Base-by-base conservation (phyloP, 1,284 basidiomycete species). In the Irpex sp. region DNA sequence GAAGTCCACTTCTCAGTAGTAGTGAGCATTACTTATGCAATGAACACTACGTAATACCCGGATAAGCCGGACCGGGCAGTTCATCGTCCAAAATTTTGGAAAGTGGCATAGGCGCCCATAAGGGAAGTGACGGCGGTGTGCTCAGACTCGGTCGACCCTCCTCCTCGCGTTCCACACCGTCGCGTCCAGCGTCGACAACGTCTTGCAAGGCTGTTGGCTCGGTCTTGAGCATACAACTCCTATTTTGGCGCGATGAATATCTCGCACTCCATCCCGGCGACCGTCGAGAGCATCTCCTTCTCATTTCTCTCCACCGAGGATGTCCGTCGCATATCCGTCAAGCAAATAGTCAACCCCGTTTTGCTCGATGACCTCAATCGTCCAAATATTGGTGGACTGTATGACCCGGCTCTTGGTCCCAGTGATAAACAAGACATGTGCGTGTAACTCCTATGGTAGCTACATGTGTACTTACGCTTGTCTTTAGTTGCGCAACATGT, bases 341-440 rank as follows among this genome's bases (percentile, higher is more conserved):
- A 97, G 80, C 94, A 98, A 81, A 92, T 99, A 71, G 86, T 94
- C 66, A 99, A 99, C 76, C 92, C 96, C 3, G 84, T 93, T 65
- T 85, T 99, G 62, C 87, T 99, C 69, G 96, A 99, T 81, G 95
- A 96, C 75, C 81, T 97, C 49, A 96, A 97, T 75, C 84, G 92
- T 67, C 97, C 97, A 1, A 98, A 93, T 69, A 81, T 86, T 62
- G 96, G 95, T 21, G 97, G 97, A 65, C 82, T 99, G 60, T 99
- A 99, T 74, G 97, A 99, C 79, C 93, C 96, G 60, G 90, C 93
- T 54, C 87, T 99, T 26, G 97, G 97, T 1, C 97, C 97, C 34
- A 91, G 91, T 76, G 89, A 91, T 71, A 85, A 84, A 65, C 85
- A 89, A 61, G 96, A 97, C 75, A 88, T 98, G 95, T 97, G 71